A percentile compares a stretch with the other conserved stretches of the same genome.
Evolutionary conservation across 768 basidiomycete genomes (phyloP).

Genomic region (Daedaleopsis sinensis): DNA sequence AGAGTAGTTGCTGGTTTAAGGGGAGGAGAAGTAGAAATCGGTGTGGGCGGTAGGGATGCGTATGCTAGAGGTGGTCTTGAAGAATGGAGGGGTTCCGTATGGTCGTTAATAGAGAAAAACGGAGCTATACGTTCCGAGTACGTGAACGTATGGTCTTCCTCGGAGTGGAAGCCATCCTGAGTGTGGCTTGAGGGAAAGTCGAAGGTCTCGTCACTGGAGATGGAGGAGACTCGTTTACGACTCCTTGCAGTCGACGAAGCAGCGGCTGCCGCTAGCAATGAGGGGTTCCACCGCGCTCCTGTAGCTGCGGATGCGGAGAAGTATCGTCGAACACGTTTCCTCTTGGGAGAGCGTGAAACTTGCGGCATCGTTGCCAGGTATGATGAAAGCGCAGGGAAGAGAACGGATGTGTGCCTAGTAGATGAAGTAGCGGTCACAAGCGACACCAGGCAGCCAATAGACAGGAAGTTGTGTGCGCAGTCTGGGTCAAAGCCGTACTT

Average conservation of each 20-base stretch:
- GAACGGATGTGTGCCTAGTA: no score
- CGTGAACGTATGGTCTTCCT: slow-evolving; percentile 15
- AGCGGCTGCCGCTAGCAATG: slow-evolving; percentile 1
- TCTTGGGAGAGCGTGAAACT: slow-evolving; percentile 28
- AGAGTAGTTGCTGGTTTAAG: slow-evolving; percentile 19
- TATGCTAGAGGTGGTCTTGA: slow-evolving; percentile 52
- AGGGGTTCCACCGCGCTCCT: slow-evolving; percentile 24
- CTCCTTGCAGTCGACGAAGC: slow-evolving; percentile 10
- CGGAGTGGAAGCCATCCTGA: slow-evolving; percentile 17
- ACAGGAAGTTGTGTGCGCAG: no score
- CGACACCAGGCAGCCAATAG: no score
- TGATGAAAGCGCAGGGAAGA: no score
- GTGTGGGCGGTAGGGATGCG: slow-evolving; percentile 75
- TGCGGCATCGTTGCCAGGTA: slow-evolving; percentile 21
- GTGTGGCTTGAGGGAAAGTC: slow-evolving; percentile 19
- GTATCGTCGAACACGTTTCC: slow-evolving; percentile 28
- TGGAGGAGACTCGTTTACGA: slow-evolving; percentile 21
- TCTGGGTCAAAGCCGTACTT: no score
- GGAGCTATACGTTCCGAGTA: slow-evolving; percentile 17
- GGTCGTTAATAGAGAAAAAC: slow-evolving; percentile 15
- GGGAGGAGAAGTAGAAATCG: slow-evolving; percentile 54
- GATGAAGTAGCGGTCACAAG: no score
- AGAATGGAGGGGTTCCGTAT: slow-evolving; percentile 1
- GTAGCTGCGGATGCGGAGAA: slow-evolving; percentile 31
- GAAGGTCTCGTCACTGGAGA: slow-evolving; percentile 21